Conservation (phyloP, 2,329 filamentous ascomycete species). For the Colletotrichum shisoi region DNA sequence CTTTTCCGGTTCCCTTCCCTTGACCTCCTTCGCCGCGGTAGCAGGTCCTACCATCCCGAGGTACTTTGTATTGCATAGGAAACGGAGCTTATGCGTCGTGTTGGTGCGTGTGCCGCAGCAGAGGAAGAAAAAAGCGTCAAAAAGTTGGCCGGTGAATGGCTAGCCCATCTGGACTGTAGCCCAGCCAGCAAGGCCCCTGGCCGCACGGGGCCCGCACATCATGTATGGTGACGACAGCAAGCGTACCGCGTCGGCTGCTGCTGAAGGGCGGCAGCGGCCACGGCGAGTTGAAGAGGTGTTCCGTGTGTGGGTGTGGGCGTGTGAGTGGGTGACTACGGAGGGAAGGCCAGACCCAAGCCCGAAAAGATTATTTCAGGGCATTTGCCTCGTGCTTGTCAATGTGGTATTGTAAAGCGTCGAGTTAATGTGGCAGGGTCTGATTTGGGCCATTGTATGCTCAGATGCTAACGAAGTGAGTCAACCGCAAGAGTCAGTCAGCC, state of each 20-base stretch:
- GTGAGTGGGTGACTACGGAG: constrained; percentile 10
- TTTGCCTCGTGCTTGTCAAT: neutral
- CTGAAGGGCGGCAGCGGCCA: constrained; percentile 3
- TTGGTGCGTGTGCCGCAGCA: neutral
- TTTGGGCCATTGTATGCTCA: neutral
- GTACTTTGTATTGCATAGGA: neutral
- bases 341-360: neutral
- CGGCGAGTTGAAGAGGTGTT: neutral
- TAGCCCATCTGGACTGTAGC: neutral
- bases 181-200: neutral
- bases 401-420: neutral
- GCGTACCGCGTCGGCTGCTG: neutral
- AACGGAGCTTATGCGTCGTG: neutral
- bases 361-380: neutral
- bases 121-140: neutral
- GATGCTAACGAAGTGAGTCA: constrained; percentile 16
- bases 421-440: neutral
- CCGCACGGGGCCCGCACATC: neutral
- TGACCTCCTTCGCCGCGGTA: neutral
- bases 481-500: constrained; percentile 23
- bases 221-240: constrained; percentile 28
- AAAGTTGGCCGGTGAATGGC: neutral
- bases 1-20: neutral
- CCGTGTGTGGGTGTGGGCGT: no score
- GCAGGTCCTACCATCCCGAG: neutral